These are phyloP conservation scores for Aspergillus versicolor DNA, from an alignment of 2,329 filamentous ascomycete species.

Conservation along the genomic window DNA sequence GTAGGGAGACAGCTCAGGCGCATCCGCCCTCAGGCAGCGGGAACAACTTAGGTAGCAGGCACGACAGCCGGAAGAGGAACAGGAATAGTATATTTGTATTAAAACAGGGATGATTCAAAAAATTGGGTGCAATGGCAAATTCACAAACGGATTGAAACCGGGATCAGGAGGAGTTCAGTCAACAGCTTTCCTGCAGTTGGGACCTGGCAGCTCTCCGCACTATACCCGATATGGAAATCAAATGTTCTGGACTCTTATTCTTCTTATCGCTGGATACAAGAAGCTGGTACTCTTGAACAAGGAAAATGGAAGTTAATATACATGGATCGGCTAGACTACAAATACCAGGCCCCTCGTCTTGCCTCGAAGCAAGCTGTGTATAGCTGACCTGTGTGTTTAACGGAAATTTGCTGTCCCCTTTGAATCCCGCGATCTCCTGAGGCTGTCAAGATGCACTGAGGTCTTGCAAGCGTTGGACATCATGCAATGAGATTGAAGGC, in stretches of 20 bases:
- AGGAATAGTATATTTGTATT: not conserved
- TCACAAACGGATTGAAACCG: constrained; percentile 1
- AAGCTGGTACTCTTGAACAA: not conserved
- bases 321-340: constrained; percentile 2
- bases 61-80: not conserved
- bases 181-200: constrained; percentile 24
- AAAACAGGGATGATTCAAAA: not conserved
- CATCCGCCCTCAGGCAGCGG: constrained; percentile 22
- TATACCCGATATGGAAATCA: constrained; percentile 29
- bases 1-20: constrained; percentile 33
- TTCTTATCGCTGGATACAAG: not conserved
- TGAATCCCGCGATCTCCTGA: not conserved
- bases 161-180: constrained; percentile 14
- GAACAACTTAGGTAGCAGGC: constrained; percentile 2
- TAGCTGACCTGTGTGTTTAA: too few relatives aligned
- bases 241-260: not conserved
- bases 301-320: constrained; percentile 11
- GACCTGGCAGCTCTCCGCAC: constrained; percentile 31
- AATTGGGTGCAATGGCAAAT: not conserved
- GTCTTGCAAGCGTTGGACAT: not conserved
- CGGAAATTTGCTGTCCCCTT: not conserved
- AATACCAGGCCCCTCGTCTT: not conserved
- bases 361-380: not conserved
- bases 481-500: not conserved
- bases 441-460: not conserved